Base-by-base conservation (phyloP, 2,329 filamentous ascomycete species). In the Arthrobotrys musiformis region DNA sequence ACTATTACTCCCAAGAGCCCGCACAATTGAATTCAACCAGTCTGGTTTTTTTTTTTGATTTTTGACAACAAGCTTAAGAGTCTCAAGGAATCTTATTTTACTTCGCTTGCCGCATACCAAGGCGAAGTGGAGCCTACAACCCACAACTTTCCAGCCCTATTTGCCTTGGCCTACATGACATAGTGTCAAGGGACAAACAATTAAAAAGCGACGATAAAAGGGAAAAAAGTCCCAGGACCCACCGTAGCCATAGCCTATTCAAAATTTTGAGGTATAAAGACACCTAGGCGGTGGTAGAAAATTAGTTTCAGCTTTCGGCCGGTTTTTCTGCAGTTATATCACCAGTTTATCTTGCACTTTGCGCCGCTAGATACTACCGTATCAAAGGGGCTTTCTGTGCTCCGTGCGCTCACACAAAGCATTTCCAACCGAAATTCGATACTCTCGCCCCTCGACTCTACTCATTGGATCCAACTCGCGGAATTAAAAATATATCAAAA, bases 91-190 rank as follows among this genome's bases (percentile, higher is more conserved):
- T 28, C 19, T 26, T 35, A 48, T 69, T 48, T 28, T 70, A 54
- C 54, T 54, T 52, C 52, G 26, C 33, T 19, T 58, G n/a, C 13
- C 19, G 33, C 52, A 40, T 24, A 37, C 28, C 17, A 61, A 26
- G 9, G 1, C 44, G 17, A 6, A 58, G n/a, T n/a, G n/a, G n/a
- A n/a, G n/a, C n/a, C n/a, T n/a, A n/a, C n/a, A n/a, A n/a, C n/a
- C n/a, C n/a, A n/a, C n/a, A n/a, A n/a, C n/a, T n/a, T 35, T 28
- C 62, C 66, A 70, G 66, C 66, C 66, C 50, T 70, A 62, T 70
- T 56, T 48, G 19, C 15, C 15, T 40, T 28, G 33, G 35, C 35
- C 26, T 37, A 2, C 26, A 13, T 58, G 5, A 13, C 56, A 28
- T 28, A 22, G 22, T 22, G 30, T 60, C 33, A 56, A 33, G 58